Evolutionary conservation across 2,329 filamentous ascomycete species (phyloP), one percentile per base, ranked within the genome.

Genomic region (Penicillium oxalicum): DNA sequence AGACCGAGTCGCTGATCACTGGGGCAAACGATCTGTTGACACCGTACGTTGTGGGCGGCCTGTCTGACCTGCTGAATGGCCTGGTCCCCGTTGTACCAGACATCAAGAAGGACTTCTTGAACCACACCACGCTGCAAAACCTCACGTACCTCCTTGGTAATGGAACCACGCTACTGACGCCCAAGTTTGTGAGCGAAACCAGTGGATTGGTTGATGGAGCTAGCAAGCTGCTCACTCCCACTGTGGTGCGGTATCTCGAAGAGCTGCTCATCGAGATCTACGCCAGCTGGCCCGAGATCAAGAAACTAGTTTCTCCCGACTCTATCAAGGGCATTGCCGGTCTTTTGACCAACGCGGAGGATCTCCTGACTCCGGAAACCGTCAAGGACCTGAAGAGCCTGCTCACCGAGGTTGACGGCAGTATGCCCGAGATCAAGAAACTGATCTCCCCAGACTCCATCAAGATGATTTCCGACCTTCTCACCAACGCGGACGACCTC

Each of bases 141-240:
- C 51, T 67, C 38, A 54, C 54, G 29, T 59, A 55, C 48, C 54
- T 68, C 28, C 52, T 68, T 18, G 60, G 57, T 36, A 68, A 68
- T 43, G 65, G 61, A 6, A 63, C 62, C 13, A 44, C 27, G 5
- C 51, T 68, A 18, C 53, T 68, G 37, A 64, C 61, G 1, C 58
- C 64, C 29, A 51, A 53, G 36, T 68, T 68, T 40, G 62, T 68
- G 40, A 48, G 52, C 18, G 62, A 63, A 18, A 68, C 65, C 3
- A 53, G 52, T 8, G 50, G 49, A 25, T 53, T 65, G 25, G 62
- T 68, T 40, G 48, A 53, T 18, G 62, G 64, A 18, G 67, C 65
- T 2, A 53, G 52, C 9, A 50, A 50, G 24, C 53, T 65, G 25
- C 47, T 67, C 13, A 64, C 61, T 5, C 61, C 62, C 13, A 48